Percentiles rank a stretch among this genome's conserved stretches.
Conservation (phyloP, 192 early-diverging fungal genomes). For the Linderina pennispora region DNA sequence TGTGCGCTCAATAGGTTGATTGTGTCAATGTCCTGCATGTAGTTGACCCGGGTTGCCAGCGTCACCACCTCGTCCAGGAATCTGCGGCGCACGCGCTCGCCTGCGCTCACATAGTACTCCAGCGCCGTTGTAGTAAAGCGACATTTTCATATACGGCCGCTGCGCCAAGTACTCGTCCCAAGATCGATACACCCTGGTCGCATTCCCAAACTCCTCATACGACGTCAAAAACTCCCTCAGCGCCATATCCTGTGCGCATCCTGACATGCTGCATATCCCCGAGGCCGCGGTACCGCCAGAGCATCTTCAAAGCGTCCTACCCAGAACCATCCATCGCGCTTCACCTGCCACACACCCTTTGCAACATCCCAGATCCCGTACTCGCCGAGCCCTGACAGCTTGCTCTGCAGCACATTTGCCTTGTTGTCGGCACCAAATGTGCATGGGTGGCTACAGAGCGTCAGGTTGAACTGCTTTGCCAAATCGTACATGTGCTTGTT, state of each 20-base stretch:
- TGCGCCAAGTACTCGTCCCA: slow-evolving; percentile 22
- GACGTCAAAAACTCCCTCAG: slow-evolving; percentile 30
- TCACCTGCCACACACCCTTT: slow-evolving; percentile 10
- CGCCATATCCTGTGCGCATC: slow-evolving; percentile 4
- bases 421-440: slow-evolving; percentile 6
- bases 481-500: slow-evolving; percentile 18
- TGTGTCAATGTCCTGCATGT: slow-evolving; percentile 25
- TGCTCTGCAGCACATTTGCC: neutral
- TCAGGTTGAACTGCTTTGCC: slow-evolving; percentile 16
- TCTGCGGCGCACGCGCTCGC: slow-evolving; percentile 1
- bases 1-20: slow-evolving; percentile 21
- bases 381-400: neutral
- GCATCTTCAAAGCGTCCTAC: slow-evolving; percentile 3
- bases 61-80: slow-evolving; percentile 23
- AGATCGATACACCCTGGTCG: slow-evolving; percentile 2
- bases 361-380: slow-evolving; percentile 21
- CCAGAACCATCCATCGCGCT: slow-evolving; percentile 1
- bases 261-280: slow-evolving; percentile 10
- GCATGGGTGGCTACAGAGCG: slow-evolving; percentile 26
- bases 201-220: slow-evolving; percentile 7
- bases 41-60: slow-evolving; percentile 28
- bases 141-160: slow-evolving; percentile 7
- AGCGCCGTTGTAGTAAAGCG: slow-evolving; percentile 17
- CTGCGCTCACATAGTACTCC: slow-evolving; percentile 13
- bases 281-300: slow-evolving; percentile 20